Percentiles rank a stretch among this genome's conserved stretches.
These are phyloP conservation scores for Vanrija sp. DNA, from an alignment of 1,284 basidiomycete species.

Conservation along the genomic window DNA sequence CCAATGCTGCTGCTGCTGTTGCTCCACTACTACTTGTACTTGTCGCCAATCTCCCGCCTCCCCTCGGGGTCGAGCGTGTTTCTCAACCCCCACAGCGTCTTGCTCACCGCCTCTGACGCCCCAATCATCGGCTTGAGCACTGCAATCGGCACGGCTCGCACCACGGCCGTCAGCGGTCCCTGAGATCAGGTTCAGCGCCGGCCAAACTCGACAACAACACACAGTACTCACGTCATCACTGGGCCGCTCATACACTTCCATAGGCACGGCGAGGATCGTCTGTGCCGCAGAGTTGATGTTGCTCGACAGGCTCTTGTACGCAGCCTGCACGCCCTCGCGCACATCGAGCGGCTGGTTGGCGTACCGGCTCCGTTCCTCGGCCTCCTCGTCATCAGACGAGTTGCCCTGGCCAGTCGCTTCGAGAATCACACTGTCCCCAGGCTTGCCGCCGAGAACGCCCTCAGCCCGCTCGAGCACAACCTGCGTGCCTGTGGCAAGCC, in stretches of 20 bases:
- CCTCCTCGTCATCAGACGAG: slow-evolving; percentile 48
- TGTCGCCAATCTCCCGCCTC: slow-evolving; percentile 73
- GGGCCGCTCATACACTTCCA: slow-evolving; percentile 95
- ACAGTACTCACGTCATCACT: slow-evolving; percentile 67
- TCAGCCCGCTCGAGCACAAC: slow-evolving; percentile 95
- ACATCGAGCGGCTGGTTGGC: slow-evolving; percentile 83
- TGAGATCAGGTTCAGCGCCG: slow-evolving; percentile 43
- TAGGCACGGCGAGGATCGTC: slow-evolving; percentile 95
- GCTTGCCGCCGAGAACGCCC: slow-evolving; percentile 67
- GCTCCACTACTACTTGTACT: slow-evolving; percentile 61
- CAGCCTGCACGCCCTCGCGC: slow-evolving; percentile 80
- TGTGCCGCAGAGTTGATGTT: slow-evolving; percentile 92
- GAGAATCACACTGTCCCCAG: slow-evolving; percentile 25
- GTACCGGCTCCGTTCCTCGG: slow-evolving; percentile 71
- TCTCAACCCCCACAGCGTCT: slow-evolving; percentile 86
- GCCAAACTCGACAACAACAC: neutral
- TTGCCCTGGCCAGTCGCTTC: slow-evolving; percentile 7
- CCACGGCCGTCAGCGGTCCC: slow-evolving; percentile 86
- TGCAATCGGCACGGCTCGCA: slow-evolving; percentile 93
- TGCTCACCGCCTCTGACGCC: slow-evolving; percentile 89
- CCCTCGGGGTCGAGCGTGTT: slow-evolving; percentile 81
- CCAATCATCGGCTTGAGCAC: slow-evolving; percentile 96
- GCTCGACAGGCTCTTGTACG: slow-evolving; percentile 75
- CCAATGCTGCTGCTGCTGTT: too few relatives aligned
- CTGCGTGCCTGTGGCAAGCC: slow-evolving; percentile 91